Percentiles rank a stretch among this genome's conserved stretches.
These are phyloP conservation scores for Didymella pinodella DNA, from an alignment of 2,329 filamentous ascomycete species.

Conservation along the genomic window DNA sequence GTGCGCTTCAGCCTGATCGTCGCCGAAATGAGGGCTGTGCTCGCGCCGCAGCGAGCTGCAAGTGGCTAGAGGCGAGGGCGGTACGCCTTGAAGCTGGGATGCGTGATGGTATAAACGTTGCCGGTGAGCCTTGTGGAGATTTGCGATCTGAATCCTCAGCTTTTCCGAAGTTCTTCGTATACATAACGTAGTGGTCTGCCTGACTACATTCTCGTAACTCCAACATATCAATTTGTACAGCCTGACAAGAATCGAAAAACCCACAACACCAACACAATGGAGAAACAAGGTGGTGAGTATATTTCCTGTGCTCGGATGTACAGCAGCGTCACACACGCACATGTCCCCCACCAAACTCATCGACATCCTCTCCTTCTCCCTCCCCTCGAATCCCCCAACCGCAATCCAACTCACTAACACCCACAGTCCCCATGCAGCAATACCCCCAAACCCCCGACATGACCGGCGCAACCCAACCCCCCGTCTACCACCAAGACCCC, in stretches of 20 bases:
- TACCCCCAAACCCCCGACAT: constrained; percentile 46
- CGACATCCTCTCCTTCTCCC: background rate
- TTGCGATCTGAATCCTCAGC: constrained; percentile 1
- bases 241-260: background rate
- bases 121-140: constrained; percentile 19
- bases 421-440: constrained; percentile 49
- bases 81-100: constrained; percentile 25
- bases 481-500: constrained; percentile 46
- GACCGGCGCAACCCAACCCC: constrained; percentile 37
- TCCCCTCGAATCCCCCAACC: background rate
- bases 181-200: background rate
- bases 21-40: constrained; percentile 33
- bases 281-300: constrained; percentile 48
- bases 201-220: background rate
- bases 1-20: constrained; percentile 18
- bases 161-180: background rate
- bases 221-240: background rate
- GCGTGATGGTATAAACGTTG: constrained; percentile 10
- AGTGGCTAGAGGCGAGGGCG: constrained; percentile 16
- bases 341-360: background rate
- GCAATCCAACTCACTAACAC: constrained; percentile 19
- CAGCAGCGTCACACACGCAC: background rate
- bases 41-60: constrained; percentile 11
- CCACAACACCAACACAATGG: constrained; percentile 34
- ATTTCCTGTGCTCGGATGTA: background rate